These are phyloP conservation scores for Ampelocalamus luodianensis DNA, from an alignment of 176 grass and related monocot genomes.

Conservation along the genomic window DNA sequence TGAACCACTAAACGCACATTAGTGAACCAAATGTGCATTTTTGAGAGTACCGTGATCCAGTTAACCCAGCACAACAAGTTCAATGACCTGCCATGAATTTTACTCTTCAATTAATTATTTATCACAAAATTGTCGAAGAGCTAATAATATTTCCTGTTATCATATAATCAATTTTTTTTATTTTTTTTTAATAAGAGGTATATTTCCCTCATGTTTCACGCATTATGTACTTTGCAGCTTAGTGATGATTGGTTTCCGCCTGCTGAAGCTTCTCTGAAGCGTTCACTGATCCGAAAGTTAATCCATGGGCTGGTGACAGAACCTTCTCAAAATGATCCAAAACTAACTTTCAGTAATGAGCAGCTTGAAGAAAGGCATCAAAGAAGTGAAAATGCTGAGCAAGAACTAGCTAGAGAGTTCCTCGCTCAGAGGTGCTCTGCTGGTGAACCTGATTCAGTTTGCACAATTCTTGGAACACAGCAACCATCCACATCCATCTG, in stretches of 20 bases:
- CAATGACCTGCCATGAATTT: too few relatives aligned
- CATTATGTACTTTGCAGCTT: constrained; percentile 63
- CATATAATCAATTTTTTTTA: not conserved
- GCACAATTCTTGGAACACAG: constrained; percentile 35
- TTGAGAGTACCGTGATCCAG: too few relatives aligned
- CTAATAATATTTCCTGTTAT: too few relatives aligned
- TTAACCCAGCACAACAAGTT: too few relatives aligned
- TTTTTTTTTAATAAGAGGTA: constrained; percentile 21
- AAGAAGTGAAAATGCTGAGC: constrained; percentile 53
- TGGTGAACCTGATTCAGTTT: constrained; percentile 45
- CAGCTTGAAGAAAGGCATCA: constrained; percentile 49
- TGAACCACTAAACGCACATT: too few relatives aligned
- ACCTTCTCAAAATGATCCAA: constrained; percentile 45
- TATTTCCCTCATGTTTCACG: constrained; percentile 19
- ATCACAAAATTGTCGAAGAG: too few relatives aligned
- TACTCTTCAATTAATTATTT: too few relatives aligned
- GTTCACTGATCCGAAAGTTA: constrained; percentile 72
- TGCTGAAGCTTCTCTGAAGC: constrained; percentile 90
- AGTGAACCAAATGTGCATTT: too few relatives aligned
- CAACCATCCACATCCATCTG: constrained; percentile 39
- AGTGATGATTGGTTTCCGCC: constrained; percentile 83
- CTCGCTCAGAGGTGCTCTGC: constrained; percentile 46
- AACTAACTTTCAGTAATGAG: constrained; percentile 34
- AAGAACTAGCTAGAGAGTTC: constrained; percentile 52
- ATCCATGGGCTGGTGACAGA: constrained; percentile 62